Percentiles rank a stretch among this genome's conserved stretches.
These are phyloP conservation scores for Raffaelea arxii DNA, from an alignment of 2,329 filamentous ascomycete species.

Conservation along the genomic window DNA sequence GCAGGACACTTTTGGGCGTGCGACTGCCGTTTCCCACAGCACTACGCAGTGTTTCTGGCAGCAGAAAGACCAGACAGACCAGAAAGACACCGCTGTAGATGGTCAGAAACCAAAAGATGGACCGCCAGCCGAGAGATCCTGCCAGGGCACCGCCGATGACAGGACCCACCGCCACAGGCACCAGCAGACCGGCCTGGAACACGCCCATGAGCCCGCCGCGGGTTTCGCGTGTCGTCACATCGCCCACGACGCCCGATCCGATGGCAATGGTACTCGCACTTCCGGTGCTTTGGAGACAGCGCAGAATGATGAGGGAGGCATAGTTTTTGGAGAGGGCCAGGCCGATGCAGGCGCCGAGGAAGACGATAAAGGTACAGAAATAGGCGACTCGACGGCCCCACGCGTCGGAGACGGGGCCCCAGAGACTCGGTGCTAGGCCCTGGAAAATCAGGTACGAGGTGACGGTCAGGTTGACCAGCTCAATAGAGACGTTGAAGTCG, in stretches of 20 bases:
- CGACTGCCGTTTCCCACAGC: conserved; percentile 39
- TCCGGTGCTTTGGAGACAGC: conserved; percentile 53
- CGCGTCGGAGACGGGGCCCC: conserved; percentile 51
- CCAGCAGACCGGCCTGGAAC: conserved; percentile 46
- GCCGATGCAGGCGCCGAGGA: conserved; percentile 48
- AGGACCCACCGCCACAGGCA: conserved; percentile 46
- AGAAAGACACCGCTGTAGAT: conserved; percentile 43
- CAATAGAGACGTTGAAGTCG: conserved; percentile 26
- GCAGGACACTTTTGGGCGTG: conserved; percentile 46
- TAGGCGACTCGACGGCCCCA: conserved; percentile 53
- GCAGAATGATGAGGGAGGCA: conserved; percentile 46
- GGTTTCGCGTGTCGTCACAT: conserved; percentile 58
- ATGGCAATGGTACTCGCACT: conserved; percentile 63
- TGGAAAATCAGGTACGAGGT: conserved; percentile 57
- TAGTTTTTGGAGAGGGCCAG: conserved; percentile 49
- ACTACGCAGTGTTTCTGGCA: conserved; percentile 39
- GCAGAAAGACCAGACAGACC: conserved; percentile 40
- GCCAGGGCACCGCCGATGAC: conserved; percentile 55
- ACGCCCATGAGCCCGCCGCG: conserved; percentile 64
- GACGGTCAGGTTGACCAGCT: conserved; percentile 37
- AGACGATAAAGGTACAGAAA: conserved; percentile 47
- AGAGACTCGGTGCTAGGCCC: conserved; percentile 48
- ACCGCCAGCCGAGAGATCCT: conserved; percentile 54
- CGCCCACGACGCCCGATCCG: conserved; percentile 60
- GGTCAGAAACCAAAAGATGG: conserved; percentile 59